Conservation (phyloP, 805 yeast genomes). For the Ogataea corticis region DNA sequence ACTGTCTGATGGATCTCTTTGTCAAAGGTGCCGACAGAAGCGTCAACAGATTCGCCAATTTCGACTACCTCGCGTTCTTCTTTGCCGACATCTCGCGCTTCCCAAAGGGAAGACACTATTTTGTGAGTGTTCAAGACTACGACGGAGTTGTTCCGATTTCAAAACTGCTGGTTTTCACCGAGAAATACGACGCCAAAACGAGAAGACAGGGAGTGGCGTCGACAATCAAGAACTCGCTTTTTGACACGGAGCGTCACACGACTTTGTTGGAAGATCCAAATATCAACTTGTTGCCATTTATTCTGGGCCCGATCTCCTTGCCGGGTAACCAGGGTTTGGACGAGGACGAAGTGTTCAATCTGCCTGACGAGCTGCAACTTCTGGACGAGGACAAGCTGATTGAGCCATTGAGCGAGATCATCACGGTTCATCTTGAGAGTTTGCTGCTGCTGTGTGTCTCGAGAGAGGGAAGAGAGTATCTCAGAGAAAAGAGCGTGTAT, state of each 20-base stretch:
- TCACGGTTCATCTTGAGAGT: slow-evolving; percentile 75
- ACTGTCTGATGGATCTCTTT: slow-evolving; percentile 84
- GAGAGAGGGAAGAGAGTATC: slow-evolving; percentile 64
- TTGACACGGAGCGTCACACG: slow-evolving; percentile 72
- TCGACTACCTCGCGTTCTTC: slow-evolving; percentile 81
- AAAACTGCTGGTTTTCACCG: slow-evolving; percentile 81
- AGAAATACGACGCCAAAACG: slow-evolving; percentile 69
- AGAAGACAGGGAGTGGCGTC: slow-evolving; percentile 93
- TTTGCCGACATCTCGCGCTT: slow-evolving; percentile 89
- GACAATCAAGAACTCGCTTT: slow-evolving; percentile 84
- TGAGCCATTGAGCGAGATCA: slow-evolving; percentile 68
- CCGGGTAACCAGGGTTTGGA: slow-evolving; percentile 59
- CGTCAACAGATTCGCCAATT: slow-evolving; percentile 71
- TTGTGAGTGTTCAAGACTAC: slow-evolving; percentile 68
- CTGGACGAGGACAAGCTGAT: slow-evolving; percentile 72
- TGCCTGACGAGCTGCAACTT: slow-evolving; percentile 87
- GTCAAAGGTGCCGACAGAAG: slow-evolving; percentile 78
- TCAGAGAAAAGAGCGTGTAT: slow-evolving; percentile 83
- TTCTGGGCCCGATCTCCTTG: slow-evolving; percentile 77
- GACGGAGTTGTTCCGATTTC: slow-evolving; percentile 78
- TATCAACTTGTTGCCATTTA: slow-evolving; percentile 77
- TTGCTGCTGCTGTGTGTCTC: slow-evolving; percentile 79
- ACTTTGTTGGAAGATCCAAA: slow-evolving; percentile 56
- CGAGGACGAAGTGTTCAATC: slow-evolving; percentile 79
- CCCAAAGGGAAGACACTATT: slow-evolving; percentile 70